Conservation (phyloP, 2,329 filamentous ascomycete genomes). For the Trichoderma sp. region DNA sequence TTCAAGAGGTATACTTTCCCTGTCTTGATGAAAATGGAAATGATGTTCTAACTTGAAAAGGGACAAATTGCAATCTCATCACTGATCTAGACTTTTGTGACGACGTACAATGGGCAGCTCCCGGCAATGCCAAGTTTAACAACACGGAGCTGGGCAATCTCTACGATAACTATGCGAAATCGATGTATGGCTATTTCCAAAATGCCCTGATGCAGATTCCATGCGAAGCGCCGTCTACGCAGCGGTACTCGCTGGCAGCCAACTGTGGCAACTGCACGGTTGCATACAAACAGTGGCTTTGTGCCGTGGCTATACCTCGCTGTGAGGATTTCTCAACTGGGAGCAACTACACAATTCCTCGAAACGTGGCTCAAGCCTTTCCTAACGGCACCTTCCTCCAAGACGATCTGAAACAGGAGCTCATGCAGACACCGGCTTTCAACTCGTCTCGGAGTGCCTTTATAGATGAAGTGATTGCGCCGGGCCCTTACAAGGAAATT, state of each 20-base stretch:
- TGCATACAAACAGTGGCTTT: slow-evolving; percentile 95
- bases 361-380: slow-evolving; percentile 73
- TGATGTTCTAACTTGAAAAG: slow-evolving; percentile 46
- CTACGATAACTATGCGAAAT: slow-evolving; percentile 76
- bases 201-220: slow-evolving; percentile 82
- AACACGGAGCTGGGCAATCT: slow-evolving; percentile 66
- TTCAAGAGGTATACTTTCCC: slow-evolving; percentile 65
- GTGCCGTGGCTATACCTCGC: slow-evolving; percentile 87
- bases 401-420: slow-evolving; percentile 37
- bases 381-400: slow-evolving; percentile 66
- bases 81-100: slow-evolving; percentile 88
- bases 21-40: too few species aligned
- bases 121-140: slow-evolving; percentile 71
- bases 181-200: slow-evolving; percentile 76
- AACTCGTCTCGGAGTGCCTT: slow-evolving; percentile 66
- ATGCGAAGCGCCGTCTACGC: slow-evolving; percentile 75
- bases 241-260: slow-evolving; percentile 79
- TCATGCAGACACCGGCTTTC: slow-evolving; percentile 35
- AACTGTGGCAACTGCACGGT: slow-evolving; percentile 74
- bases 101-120: slow-evolving; percentile 88
- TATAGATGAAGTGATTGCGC: slow-evolving; percentile 73
- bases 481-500: slow-evolving; percentile 93
- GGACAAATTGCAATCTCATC: slow-evolving; percentile 82
- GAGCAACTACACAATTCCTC: slow-evolving; percentile 51
- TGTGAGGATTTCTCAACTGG: slow-evolving; percentile 78